phyloP scores from a whole-genome alignment of 345 rosid species.

The Eucalyptus polybractea region DNA sequence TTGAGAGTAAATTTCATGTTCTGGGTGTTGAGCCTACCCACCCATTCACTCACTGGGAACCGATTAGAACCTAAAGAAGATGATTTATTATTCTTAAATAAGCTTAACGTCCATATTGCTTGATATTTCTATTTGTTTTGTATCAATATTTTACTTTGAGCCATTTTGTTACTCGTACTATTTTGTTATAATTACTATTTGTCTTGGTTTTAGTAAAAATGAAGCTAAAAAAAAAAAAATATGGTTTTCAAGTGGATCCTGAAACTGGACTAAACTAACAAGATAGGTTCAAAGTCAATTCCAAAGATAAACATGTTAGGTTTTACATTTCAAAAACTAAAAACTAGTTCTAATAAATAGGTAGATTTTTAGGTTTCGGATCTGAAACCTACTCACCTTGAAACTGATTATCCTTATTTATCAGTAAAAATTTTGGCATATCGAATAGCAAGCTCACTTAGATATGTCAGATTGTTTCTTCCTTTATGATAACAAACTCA shows the following conservation, averaged over 20 bases:
- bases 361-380: no score
- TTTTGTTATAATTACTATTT: no score
- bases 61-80: neutral
- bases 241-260: neutral
- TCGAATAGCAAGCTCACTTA: neutral
- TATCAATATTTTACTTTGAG: neutral
- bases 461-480: neutral
- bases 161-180: neutral
- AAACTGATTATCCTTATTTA: neutral
- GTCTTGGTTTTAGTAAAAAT: no score
- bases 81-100: neutral
- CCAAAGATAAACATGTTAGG: fast-evolving
- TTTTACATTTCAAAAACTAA: no score
- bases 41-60: neutral
- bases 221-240: neutral
- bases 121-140: no score
- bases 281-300: neutral
- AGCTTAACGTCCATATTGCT: neutral
- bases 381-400: no score
- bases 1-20: neutral
- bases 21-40: neutral
- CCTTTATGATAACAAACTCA: neutral
- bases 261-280: fast-evolving
- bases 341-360: fast-evolving
- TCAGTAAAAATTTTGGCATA: fast-evolving